Evolutionary conservation across 2,329 filamentous ascomycete genomes (phyloP), one percentile per base, ranked within the genome.

Genomic region (Fusarium sp.): DNA sequence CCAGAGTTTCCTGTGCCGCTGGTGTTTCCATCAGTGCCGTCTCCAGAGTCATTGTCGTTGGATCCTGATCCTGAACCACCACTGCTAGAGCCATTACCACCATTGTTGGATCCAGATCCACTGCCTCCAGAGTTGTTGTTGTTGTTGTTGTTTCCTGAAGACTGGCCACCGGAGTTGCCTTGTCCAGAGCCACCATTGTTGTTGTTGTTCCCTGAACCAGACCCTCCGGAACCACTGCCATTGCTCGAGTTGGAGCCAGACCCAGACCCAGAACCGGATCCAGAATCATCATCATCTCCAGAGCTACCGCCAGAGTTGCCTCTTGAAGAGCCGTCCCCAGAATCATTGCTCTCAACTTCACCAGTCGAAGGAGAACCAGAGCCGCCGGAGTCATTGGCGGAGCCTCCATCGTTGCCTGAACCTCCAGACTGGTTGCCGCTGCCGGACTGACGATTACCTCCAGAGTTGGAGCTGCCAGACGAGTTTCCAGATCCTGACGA

Each of bases 401-500:
- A 20, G n/a, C n/a, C 18, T 18, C n/a, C 31, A 2, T 31, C 71
- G 2, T 38, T 66, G 2, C 24, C 31, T 1, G 69, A 40, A 2
- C 54, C 35, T 6, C 45, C 59, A 7, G 69, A 59, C 6, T 5
- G 8, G 2, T 42, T 69, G 1, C 22, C 52, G 24, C 31, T 67
- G 2, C 66, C 47, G 1, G 20, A 50, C 20, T 52, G n/a, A 0
- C 31, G 29, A 4, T 52, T 35, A 34, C 31, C 31, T 35, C 38
- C 62, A 42, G 27, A 35, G 3, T 24, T 24, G 11, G 66, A 58
- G 6, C 45, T 38, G 14, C 35, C 22, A 1, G 63, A 54, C 2
- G 62, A 60, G 6, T 13, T 45, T 1, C 47, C 70, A 13, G 60
- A 63, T 0, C 66, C 66, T 6, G 70, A 50, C 0, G 56, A 70